phyloP scores from a whole-genome alignment of 345 rosid species.

The Boechera divaricarpa region DNA sequence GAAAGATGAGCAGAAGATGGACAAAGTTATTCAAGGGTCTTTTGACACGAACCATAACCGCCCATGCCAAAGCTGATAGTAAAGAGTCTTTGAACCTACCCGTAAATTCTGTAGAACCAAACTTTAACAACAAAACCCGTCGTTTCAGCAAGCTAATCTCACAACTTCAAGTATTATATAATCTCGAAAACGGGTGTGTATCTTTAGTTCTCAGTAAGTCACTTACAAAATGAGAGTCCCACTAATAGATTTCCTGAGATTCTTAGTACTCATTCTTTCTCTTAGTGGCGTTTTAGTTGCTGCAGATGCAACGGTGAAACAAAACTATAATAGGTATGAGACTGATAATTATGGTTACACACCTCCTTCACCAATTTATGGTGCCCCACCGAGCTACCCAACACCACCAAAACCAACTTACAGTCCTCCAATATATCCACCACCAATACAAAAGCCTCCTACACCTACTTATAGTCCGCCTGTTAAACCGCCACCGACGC shows the following conservation, averaged over 20 bases:
- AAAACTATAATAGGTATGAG: slow-evolving; percentile 12
- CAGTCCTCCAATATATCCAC: slow-evolving; percentile 11
- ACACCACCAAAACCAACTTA: slow-evolving; percentile 28
- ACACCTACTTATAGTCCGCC: slow-evolving; percentile 6
- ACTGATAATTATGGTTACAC: slow-evolving; percentile 26
- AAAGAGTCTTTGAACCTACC: slow-evolving; percentile 10
- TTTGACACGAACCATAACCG: slow-evolving; percentile 46
- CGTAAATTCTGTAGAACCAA: slow-evolving; percentile 29
- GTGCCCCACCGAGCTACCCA: slow-evolving; percentile 27
- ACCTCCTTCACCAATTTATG: slow-evolving; percentile 38
- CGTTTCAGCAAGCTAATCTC: slow-evolving; percentile 18
- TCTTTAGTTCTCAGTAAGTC: slow-evolving; percentile 12
- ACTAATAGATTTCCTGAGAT: slow-evolving; percentile 17
- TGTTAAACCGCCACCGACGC: background rate
- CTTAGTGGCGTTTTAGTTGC: slow-evolving; percentile 26
- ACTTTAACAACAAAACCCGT: background rate
- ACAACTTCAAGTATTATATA: slow-evolving; percentile 34
- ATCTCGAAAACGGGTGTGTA: slow-evolving; percentile 4
- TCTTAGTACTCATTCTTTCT: slow-evolving; percentile 33
- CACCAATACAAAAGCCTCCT: slow-evolving; percentile 5
- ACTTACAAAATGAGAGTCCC: slow-evolving; percentile 40
- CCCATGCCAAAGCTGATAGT: background rate
- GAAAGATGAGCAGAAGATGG: slow-evolving; percentile 19
- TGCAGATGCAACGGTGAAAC: slow-evolving; percentile 25
- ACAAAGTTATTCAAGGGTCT: slow-evolving; percentile 26